A percentile compares a stretch with the other conserved stretches of the same genome.
These are phyloP conservation scores for Solanum tacnaense DNA, from an alignment of 257 asterid genomes.

Conservation along the genomic window DNA sequence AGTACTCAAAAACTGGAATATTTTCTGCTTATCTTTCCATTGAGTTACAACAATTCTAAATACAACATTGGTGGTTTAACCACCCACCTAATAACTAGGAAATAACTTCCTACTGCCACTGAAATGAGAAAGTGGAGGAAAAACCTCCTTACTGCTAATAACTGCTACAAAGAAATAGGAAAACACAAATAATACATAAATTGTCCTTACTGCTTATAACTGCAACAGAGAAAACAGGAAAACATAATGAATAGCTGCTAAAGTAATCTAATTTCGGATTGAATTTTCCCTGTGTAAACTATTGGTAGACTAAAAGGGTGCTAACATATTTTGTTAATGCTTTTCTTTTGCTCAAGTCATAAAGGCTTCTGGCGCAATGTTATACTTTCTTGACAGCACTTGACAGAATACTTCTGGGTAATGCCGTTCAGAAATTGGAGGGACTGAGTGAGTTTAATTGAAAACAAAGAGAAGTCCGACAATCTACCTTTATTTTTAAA, in stretches of 20 bases:
- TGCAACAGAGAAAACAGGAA: neutral
- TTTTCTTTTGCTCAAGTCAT: neutral
- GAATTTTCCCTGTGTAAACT: neutral
- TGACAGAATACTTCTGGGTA: neutral
- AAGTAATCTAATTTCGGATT: neutral
- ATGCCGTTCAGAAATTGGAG: neutral
- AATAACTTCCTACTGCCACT: neutral
- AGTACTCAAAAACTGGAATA: neutral
- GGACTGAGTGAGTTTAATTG: neutral
- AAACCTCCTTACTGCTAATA: neutral
- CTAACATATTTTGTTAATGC: neutral
- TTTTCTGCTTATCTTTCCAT: neutral
- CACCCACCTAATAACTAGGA: neutral
- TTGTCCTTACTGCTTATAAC: neutral
- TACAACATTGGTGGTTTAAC: neutral
- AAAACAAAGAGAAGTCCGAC: neutral
- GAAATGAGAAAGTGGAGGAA: neutral
- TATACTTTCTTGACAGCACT: neutral
- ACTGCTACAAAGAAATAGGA: neutral
- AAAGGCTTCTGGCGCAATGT: neutral
- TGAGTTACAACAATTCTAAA: neutral
- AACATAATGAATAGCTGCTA: neutral
- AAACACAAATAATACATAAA: neutral
- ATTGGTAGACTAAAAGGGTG: neutral
- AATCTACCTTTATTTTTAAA: neutral